These are phyloP conservation scores for Monascus ruber DNA, from an alignment of 2,329 filamentous ascomycete species.

Conservation along the genomic window DNA sequence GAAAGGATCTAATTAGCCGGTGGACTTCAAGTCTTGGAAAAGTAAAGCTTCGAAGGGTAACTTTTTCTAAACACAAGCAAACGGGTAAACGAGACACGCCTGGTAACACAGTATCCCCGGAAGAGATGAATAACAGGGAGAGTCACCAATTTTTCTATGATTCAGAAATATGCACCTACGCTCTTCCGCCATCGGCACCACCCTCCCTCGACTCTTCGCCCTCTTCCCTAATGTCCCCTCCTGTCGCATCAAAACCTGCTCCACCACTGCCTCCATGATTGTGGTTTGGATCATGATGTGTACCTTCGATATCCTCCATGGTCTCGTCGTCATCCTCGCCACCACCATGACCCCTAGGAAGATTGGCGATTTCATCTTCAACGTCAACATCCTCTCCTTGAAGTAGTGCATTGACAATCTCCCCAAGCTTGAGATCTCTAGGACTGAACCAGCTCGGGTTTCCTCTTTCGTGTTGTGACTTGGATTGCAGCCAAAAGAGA, in stretches of 20 bases:
- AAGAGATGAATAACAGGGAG: constrained; percentile 6
- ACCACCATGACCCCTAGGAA: constrained; percentile 40
- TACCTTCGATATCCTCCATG: constrained; percentile 64
- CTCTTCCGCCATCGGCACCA: constrained; percentile 93
- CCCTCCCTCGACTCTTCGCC: constrained; percentile 81
- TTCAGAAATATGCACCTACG: constrained; percentile 66
- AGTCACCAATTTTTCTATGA: constrained; percentile 6
- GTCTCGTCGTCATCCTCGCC: constrained; percentile 61
- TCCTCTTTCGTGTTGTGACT: constrained; percentile 60
- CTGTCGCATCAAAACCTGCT: constrained; percentile 75
- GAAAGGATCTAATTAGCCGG: constrained; percentile 34
- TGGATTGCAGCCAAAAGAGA: constrained; percentile 94
- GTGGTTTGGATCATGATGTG: constrained; percentile 46
- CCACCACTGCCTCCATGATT: constrained; percentile 59
- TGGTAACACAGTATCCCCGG: background rate
- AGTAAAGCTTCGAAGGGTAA: too few species aligned
- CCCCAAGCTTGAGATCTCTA: constrained; percentile 74
- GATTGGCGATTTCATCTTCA: constrained; percentile 55
- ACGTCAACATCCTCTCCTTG: constrained; percentile 85
- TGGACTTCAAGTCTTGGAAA: background rate
- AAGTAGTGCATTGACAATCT: constrained; percentile 72
- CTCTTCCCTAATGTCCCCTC: constrained; percentile 83
- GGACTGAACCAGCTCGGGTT: constrained; percentile 71
- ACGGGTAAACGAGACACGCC: background rate
- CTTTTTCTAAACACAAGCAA: too few species aligned